Evolutionary conservation across 202 grass and related monocot genomes (phyloP), one percentile per base, ranked within the genome.

Genomic region (Saccharum hybrid): DNA sequence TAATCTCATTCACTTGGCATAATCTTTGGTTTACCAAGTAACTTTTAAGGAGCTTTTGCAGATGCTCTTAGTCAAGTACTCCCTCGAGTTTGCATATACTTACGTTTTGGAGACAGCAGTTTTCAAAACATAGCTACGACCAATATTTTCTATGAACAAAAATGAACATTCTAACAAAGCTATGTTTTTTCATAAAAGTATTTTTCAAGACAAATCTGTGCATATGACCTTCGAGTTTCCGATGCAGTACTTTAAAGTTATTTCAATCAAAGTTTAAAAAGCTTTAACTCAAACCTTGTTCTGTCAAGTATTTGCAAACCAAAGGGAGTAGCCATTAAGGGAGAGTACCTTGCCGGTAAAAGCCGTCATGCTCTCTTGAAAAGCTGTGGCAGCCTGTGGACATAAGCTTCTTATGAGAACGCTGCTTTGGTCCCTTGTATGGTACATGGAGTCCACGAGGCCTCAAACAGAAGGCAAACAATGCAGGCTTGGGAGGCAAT

Each of bases 381-480:
- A 87, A 90, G 68, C 82, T 92, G 46, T 94, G 82, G 76, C 78
- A 89, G 21, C 87, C 85, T 19, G 89, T 87, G 75, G 81, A 91
- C 83, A 93, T 78, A 66, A 99, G 91, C 48, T 88, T 99, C 82
- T 96, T 99, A 87, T 96, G 88, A 59, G 93, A 93, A 33, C 91
- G 86, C 69, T 91, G 91, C 80, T 99, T 96, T 4, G 84, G 90
- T 42, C 87, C 93, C 86, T 92, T 91, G 78, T 93, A 76, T 36
- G 87, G 81, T 82, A 92, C 68, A 80, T 96, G 78, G 23, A 96
- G 86, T 75, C 91, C 93, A 37, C 91, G 93, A 68, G 96, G 96
- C 78, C 40, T 96, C 83, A 99, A 91, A 83, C 96, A 99, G 84
- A 99, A 99, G 23, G 96, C 96, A 56, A 99, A 99, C 76, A 99